These are phyloP conservation scores for Diaporthe citrichinensis DNA, from an alignment of 2,329 filamentous ascomycete species.

Conservation along the genomic window DNA sequence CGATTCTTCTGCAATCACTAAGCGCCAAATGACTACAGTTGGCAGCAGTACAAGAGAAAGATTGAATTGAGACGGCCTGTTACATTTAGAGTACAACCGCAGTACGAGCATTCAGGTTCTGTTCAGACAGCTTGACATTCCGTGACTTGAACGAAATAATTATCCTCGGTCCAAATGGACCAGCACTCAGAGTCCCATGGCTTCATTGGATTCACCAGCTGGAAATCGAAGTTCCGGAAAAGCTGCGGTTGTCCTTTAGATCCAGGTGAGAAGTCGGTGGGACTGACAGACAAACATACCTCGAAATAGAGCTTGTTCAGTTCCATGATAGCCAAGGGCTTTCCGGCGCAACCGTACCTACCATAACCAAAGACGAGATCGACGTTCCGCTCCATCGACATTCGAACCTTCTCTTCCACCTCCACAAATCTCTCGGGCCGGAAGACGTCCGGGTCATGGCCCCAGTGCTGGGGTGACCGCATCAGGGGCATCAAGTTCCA, in stretches of 20 bases:
- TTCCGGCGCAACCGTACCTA: constrained; percentile 57
- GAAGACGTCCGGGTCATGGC: constrained; percentile 70
- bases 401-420: constrained; percentile 54
- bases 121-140: constrained; percentile 1
- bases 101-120: too few species aligned
- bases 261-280: too few species aligned
- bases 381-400: constrained; percentile 50
- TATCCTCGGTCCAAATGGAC: constrained; percentile 16
- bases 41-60: too few species aligned
- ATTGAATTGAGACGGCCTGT: too few species aligned
- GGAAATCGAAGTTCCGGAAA: constrained; percentile 38
- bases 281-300: constrained; percentile 45
- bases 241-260: neutral
- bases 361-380: constrained; percentile 58
- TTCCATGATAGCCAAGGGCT: constrained; percentile 59
- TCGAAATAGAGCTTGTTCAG: constrained; percentile 58
- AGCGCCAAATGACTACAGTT: too few species aligned
- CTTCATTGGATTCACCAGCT: constrained; percentile 30
- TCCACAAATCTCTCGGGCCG: constrained; percentile 71
- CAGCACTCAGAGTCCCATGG: constrained; percentile 31
- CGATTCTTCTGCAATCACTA: too few species aligned
- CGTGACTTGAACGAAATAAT: constrained; percentile 32
- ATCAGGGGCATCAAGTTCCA: constrained; percentile 41
- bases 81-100: too few species aligned
- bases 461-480: constrained; percentile 47